Base-by-base conservation (phyloP, 2,329 filamentous ascomycete genomes). In the Aureobasidium vineae region DNA sequence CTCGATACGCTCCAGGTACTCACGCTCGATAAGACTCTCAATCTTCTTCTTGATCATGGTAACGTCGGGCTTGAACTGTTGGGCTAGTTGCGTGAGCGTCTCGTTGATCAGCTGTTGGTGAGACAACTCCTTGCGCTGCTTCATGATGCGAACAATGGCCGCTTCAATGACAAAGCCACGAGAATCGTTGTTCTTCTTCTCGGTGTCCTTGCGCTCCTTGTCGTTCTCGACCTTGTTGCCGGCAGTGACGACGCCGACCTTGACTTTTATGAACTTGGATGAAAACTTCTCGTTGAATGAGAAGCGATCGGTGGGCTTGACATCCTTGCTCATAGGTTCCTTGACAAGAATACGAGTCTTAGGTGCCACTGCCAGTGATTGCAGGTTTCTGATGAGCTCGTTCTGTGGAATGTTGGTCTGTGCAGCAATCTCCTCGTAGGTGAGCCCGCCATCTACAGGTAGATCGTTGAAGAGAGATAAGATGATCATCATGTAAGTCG, bases 401-500 rank as follows among this genome's bases (percentile, higher is more conserved):
- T 83, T 78, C 1, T 82, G 79, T 0, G 92, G 88, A 33, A 98
- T 96, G 70, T 89, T 90, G 0, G 93, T 97, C 71, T 84, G 84
- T 6, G 86, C 88, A 74, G 95, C 90, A 33, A 98, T 95, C 69
- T 97, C 91, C 65, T 95, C 90, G 66, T 84, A 87, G 0, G 82
- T 85, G 8, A 88, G 74, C 23, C 77, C 80, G 63, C 82, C 76
- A 36, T 79, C 81, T 0, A 79, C 71, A 2, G 80, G 76, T 0
- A 96, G 73, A 43, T 94, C 87, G 73, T 98, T 98, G 83, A 98
- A 99, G 0, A 97, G 85, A 52, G 96, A 77, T 23, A 99, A 79
- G 28, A 98, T 88, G 23, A 97, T 81, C 91, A 98, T 97, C 72
- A 88, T 92, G 75, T 95, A 95, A 0, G 95, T 98, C 1, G 92